These are phyloP conservation scores for Prunus dulcis DNA, from an alignment of 306 rosid species.

Conservation along the genomic window DNA sequence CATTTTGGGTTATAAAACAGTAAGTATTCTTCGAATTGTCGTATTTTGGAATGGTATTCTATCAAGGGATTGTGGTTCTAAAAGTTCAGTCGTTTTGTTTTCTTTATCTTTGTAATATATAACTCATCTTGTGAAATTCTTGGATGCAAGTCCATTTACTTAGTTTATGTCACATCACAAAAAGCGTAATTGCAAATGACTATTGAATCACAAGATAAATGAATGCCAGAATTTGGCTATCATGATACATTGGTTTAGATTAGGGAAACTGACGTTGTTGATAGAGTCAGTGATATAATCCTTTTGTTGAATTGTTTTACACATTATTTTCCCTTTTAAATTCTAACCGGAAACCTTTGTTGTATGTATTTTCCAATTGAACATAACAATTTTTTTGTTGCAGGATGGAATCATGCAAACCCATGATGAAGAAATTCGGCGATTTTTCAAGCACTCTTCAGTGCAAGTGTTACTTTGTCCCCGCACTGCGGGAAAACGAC, in stretches of 20 bases:
- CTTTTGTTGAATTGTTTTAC: neutral
- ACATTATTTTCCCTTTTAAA: slow-evolving; percentile 5
- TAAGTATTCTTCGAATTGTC: slow-evolving; percentile 37
- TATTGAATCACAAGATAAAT: slow-evolving; percentile 1
- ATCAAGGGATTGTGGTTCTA: neutral
- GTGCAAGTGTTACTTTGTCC: slow-evolving; percentile 90
- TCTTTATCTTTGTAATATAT: no score
- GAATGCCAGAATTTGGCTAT: neutral
- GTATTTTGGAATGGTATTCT: slow-evolving; percentile 12
- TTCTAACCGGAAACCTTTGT: slow-evolving; percentile 11
- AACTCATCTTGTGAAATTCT: slow-evolving; percentile 3
- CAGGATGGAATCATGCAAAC: slow-evolving; percentile 99
- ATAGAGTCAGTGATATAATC: neutral
- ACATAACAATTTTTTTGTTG: slow-evolving; percentile 3
- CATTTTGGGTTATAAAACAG: slow-evolving; percentile 80
- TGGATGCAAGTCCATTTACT: slow-evolving; percentile 3
- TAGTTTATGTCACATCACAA: neutral
- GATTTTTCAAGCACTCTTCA: slow-evolving; percentile 91
- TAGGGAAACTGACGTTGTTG: neutral
- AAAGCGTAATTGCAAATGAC: neutral
- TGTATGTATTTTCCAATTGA: slow-evolving; percentile 6
- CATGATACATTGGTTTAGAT: neutral
- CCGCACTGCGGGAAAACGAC: slow-evolving; percentile 81
- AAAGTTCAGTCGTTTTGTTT: neutral
- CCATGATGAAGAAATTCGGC: slow-evolving; percentile 94